Percentiles rank a stretch among this genome's conserved stretches.
Evolutionary conservation across 2,329 filamentous ascomycete species (phyloP).

Genomic region (Macroventuria anomochaeta): DNA sequence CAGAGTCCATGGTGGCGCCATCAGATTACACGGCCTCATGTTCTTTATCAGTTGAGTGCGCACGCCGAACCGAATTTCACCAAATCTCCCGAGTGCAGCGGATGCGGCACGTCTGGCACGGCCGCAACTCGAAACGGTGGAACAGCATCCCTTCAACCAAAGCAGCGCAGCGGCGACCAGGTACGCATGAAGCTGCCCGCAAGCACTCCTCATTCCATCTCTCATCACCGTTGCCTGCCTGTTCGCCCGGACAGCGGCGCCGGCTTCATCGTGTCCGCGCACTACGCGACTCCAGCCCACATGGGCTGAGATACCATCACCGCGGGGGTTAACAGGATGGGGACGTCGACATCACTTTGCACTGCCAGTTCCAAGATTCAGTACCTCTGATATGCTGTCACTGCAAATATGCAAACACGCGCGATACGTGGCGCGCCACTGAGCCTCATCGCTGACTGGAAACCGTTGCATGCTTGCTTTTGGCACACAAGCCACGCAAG

Average conservation of each 20-base stretch:
- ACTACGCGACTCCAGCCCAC: slow-evolving; percentile 13
- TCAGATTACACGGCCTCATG: slow-evolving; percentile 17
- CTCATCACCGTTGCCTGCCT: slow-evolving; percentile 12
- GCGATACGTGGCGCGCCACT: not conserved
- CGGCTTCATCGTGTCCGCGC: slow-evolving; percentile 11
- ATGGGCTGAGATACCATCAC: slow-evolving; percentile 17
- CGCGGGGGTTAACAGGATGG: slow-evolving; percentile 5
- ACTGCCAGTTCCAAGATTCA: slow-evolving; percentile 4
- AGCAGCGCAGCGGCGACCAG: slow-evolving; percentile 1
- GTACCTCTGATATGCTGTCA: not conserved
- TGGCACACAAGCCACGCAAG: slow-evolving; percentile 14
- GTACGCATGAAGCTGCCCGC: slow-evolving; percentile 8
- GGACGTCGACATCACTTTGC: slow-evolving; percentile 5
- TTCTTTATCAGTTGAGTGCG: slow-evolving; percentile 24
- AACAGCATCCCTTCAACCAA: slow-evolving; percentile 20
- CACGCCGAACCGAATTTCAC: slow-evolving; percentile 8
- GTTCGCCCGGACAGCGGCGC: slow-evolving; percentile 17
- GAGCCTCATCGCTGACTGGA: slow-evolving; percentile 9
- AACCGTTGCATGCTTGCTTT: slow-evolving; percentile 4
- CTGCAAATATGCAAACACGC: not conserved
- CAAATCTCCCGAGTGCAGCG: slow-evolving; percentile 29
- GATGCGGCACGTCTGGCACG: slow-evolving; percentile 30
- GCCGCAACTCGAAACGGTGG: slow-evolving; percentile 37
- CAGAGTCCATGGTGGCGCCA: slow-evolving; percentile 8
- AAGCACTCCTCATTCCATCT: slow-evolving; percentile 16